Evolutionary conservation across 192 early-diverging fungal genomes (phyloP).

Genomic region (Chytriomyces sp.): DNA sequence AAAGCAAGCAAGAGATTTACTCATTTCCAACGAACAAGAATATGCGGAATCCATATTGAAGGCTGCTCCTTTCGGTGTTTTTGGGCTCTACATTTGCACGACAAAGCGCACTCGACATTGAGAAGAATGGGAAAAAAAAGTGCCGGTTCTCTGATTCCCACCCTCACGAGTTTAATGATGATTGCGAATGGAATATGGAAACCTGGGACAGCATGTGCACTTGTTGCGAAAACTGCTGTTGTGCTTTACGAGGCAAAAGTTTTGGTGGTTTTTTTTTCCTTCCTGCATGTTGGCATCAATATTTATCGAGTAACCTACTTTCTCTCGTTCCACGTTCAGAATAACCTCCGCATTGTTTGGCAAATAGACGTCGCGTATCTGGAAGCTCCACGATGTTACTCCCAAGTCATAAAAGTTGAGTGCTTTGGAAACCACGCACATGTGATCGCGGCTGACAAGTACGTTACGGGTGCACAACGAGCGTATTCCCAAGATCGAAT

Average conservation of each 20-base stretch:
- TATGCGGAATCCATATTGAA: slow-evolving; percentile 13
- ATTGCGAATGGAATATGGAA: slow-evolving; percentile 33
- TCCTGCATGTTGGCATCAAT: no score
- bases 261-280: background rate
- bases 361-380: slow-evolving; percentile 38
- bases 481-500: slow-evolving; percentile 13
- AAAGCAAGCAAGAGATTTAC: slow-evolving; percentile 6
- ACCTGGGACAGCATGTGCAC: slow-evolving; percentile 17
- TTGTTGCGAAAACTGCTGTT: slow-evolving; percentile 1
- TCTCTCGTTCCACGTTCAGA: slow-evolving; percentile 5
- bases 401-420: slow-evolving; percentile 37
- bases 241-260: slow-evolving; percentile 29
- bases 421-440: slow-evolving; percentile 24
- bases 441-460: slow-evolving; percentile 7
- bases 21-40: background rate
- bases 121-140: slow-evolving; percentile 18
- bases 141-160: slow-evolving; percentile 1
- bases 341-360: slow-evolving; percentile 37
- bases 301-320: background rate
- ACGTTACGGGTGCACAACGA: slow-evolving; percentile 19
- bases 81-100: slow-evolving; percentile 23
- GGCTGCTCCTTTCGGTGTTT: slow-evolving; percentile 8
- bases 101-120: slow-evolving; percentile 9
- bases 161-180: slow-evolving; percentile 26
- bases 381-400: slow-evolving; percentile 8